phyloP scores from a whole-genome alignment of 441 rosid genomes.

The Bruguiera hainesii region DNA sequence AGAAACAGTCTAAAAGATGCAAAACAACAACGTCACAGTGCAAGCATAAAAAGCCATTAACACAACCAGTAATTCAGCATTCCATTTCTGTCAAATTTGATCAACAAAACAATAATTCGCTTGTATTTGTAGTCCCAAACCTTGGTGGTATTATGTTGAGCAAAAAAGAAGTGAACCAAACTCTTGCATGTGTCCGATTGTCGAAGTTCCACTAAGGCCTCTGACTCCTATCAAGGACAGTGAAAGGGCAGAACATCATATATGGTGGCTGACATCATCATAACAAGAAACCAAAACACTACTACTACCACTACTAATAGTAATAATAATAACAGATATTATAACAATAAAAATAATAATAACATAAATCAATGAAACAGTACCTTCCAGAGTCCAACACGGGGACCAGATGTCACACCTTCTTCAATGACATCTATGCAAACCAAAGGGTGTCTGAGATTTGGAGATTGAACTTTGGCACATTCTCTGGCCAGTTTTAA shows the following conservation, averaged over 20 bases:
- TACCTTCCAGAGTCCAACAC: conserved; percentile 26
- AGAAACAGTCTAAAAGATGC: no score
- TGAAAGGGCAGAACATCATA: background rate
- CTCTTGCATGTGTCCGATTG: conserved; percentile 22
- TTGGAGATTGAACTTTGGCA: conserved; percentile 22
- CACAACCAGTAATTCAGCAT: background rate
- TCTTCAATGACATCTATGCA: conserved; percentile 32
- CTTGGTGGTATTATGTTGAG: conserved; percentile 68
- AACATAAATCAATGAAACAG: background rate
- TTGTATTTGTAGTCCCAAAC: conserved; percentile 20
- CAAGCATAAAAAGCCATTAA: no score
- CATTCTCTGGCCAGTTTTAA: conserved; percentile 23
- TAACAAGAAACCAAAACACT: conserved; percentile 7
- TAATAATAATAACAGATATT: no score
- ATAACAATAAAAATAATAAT: background rate
- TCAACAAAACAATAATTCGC: background rate
- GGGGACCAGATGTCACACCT: conserved; percentile 26
- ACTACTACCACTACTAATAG: background rate
- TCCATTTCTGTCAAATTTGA: background rate
- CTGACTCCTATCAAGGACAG: conserved; percentile 22
- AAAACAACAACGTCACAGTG: no score
- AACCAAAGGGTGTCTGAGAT: conserved; percentile 29
- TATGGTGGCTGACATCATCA: no score
- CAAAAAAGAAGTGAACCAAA: conserved; percentile 26
- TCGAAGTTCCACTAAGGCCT: conserved; percentile 22